Conservation (phyloP, 148 eudicot species). For the Vaccinium myrtillus region DNA sequence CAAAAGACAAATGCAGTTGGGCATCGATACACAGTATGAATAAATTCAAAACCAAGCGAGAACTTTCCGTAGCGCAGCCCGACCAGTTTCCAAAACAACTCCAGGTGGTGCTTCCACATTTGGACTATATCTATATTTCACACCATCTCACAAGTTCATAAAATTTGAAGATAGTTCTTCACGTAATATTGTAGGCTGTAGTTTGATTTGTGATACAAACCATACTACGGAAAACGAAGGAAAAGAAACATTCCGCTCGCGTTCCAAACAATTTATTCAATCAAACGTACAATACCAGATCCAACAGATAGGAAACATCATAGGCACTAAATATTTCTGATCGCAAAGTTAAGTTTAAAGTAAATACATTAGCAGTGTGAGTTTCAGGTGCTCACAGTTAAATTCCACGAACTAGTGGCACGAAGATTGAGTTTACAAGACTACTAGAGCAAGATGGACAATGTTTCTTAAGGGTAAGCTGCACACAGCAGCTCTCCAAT, state of each 20-base stretch:
- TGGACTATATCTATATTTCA: background rate
- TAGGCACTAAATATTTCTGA: background rate
- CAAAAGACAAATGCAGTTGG: background rate
- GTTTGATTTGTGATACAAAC: background rate
- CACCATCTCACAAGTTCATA: background rate
- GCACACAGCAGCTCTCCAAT: background rate
- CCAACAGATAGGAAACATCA: background rate
- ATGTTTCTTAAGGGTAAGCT: background rate
- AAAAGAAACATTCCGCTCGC: background rate
- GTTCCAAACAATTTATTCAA: background rate
- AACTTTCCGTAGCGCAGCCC: background rate
- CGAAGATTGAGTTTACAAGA: background rate
- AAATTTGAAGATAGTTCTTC: background rate
- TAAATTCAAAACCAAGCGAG: slow-evolving; percentile 1
- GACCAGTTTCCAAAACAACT: background rate
- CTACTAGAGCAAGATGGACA: background rate
- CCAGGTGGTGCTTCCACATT: background rate
- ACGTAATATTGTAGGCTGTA: background rate
- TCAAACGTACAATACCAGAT: background rate
- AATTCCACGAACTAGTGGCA: background rate
- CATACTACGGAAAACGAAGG: background rate
- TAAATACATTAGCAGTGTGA: background rate
- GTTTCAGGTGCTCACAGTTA: background rate
- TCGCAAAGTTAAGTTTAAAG: background rate
- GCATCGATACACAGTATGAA: background rate